Evolutionary conservation across 371 early-diverging fungal genomes (phyloP), one percentile per base, ranked within the genome.

Genomic region (Saksenaea vasiformis): DNA sequence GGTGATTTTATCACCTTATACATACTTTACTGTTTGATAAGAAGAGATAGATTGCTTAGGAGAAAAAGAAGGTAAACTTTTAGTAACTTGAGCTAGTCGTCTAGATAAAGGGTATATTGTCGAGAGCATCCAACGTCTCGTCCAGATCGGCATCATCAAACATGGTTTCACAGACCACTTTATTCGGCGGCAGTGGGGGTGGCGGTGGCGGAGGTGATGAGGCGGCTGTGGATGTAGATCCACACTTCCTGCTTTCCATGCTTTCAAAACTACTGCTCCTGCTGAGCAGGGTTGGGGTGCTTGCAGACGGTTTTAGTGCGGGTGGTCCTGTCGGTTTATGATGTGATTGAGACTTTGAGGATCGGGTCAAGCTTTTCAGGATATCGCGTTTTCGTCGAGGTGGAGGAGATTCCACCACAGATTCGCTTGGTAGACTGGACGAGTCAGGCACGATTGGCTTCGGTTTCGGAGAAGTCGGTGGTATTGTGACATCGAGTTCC

Each of bases 331-430:
- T 19, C 22, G 51, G 51, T 22, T 47, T n/a, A 19, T 47, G n/a
- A 22, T 19, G 27, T 17, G 51, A 47, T 47, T 47, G 51, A 22
- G 51, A 19, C 8, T n/a, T 22, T 17, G 51, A 19, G 5, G 51
- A 47, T 13, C 74, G 67, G 17, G 80, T 80, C 39, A 80, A 72
- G 62, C 78, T 77, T 35, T 78, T 63, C 1, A 80, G 60, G 8
- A 77, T 62, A 37, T 73, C 60, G n/a, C 77, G 60, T 54, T 68
- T 47, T 22, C 51, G 17, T 47, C 51, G 51, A 22, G 51, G 51
- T 9, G 67, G 67, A 10, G 68, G 58, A 3, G 64, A 58, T 58
- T 55, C 74, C 1, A 68, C 62, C 5, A 75, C 70, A 2, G 74
- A 62, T 22, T 27, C 44, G 9, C 64, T 47, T 9, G 74, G 73